phyloP scores from a whole-genome alignment of 495 filamentous ascomycete species.

The Geoglossum glabrum region DNA sequence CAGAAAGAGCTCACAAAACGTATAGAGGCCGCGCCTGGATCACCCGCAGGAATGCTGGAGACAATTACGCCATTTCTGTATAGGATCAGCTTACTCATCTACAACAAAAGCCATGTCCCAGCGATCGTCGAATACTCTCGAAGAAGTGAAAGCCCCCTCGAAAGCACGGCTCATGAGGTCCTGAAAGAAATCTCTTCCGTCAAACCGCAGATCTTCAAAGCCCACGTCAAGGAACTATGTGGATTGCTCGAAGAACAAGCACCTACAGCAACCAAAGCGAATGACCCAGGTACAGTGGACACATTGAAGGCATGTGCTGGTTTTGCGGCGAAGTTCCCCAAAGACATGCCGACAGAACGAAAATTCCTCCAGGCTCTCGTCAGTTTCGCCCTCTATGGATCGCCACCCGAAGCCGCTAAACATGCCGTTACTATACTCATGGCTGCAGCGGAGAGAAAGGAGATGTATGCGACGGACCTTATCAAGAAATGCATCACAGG shows the following conservation, averaged over 20 bases:
- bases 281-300: constrained; percentile 52
- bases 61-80: constrained; percentile 72
- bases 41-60: constrained; percentile 39
- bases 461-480: constrained; percentile 72
- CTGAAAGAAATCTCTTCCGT: constrained; percentile 79
- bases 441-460: constrained; percentile 58
- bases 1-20: constrained; percentile 69
- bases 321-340: constrained; percentile 67
- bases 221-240: constrained; percentile 82
- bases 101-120: constrained; percentile 84
- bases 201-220: constrained; percentile 75
- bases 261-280: constrained; percentile 41
- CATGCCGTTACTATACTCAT: constrained; percentile 82
- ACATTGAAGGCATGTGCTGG: constrained; percentile 82
- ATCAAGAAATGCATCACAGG: constrained; percentile 49
- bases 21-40: constrained; percentile 41
- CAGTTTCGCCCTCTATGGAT: constrained; percentile 61
- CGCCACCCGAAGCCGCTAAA: constrained; percentile 68
- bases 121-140: constrained; percentile 73
- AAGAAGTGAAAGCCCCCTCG: constrained; percentile 58
- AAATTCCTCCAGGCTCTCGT: constrained; percentile 67
- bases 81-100: constrained; percentile 60
- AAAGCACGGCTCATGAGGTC: constrained; percentile 66
- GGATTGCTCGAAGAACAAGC: constrained; percentile 63
- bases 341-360: constrained; percentile 66